These are phyloP conservation scores for Bryoglossum gracile DNA, from an alignment of 495 filamentous ascomycete species.

Conservation along the genomic window DNA sequence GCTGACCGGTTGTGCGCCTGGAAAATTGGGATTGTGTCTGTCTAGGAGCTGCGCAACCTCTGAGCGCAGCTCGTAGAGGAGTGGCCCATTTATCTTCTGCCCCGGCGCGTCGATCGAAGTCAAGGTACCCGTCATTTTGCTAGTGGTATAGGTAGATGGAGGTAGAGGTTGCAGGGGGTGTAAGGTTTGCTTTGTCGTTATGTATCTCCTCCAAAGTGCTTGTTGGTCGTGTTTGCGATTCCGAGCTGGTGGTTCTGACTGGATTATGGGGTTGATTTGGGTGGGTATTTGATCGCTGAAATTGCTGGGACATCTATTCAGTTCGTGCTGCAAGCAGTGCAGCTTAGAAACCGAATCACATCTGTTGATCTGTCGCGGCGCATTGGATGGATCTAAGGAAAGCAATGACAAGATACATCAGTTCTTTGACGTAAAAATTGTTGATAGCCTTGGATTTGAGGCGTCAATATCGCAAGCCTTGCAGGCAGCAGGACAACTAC, in stretches of 20 bases:
- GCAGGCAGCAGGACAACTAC: too few species aligned
- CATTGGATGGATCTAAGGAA: too few species aligned
- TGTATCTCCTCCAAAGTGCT: background rate
- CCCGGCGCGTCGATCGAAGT: slow-evolving; percentile 48
- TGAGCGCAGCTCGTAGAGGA: slow-evolving; percentile 53
- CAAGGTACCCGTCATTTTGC: slow-evolving; percentile 18
- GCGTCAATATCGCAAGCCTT: too few species aligned
- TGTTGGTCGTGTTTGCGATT: background rate
- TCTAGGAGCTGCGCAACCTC: slow-evolving; percentile 73
- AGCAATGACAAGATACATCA: too few species aligned
- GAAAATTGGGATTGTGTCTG: slow-evolving; percentile 60
- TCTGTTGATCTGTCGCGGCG: slow-evolving; percentile 7
- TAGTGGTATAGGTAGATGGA: background rate
- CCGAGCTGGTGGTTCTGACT: background rate
- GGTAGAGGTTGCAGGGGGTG: background rate
- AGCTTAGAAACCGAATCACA: slow-evolving; percentile 12
- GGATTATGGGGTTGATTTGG: background rate
- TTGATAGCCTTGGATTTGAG: too few species aligned
- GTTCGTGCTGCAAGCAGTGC: slow-evolving; percentile 14
- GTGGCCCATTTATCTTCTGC: slow-evolving; percentile 49
- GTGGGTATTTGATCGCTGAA: background rate
- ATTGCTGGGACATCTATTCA: slow-evolving; percentile 15
- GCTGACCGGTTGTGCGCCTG: slow-evolving; percentile 91
- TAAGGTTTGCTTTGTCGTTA: background rate
- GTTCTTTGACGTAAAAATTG: too few species aligned